These are phyloP conservation scores for Lactifluus piperatus DNA, from an alignment of 768 basidiomycete genomes.

Conservation along the genomic window DNA sequence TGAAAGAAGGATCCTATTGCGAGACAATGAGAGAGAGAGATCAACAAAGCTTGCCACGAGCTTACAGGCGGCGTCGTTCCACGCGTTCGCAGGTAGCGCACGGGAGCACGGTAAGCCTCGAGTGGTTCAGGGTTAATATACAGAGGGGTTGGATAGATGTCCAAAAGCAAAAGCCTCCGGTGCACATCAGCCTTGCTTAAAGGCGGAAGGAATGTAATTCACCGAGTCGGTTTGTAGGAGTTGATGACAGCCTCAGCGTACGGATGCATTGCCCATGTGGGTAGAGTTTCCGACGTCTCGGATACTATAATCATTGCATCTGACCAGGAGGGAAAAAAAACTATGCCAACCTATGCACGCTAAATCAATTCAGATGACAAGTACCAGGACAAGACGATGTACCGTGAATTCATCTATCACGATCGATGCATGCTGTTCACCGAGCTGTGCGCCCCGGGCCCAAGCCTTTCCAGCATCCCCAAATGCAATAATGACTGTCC, in stretches of 20 bases:
- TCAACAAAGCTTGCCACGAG: background rate
- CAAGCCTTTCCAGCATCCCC: constrained; percentile 21
- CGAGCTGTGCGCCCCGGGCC: constrained; percentile 20
- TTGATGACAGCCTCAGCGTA: constrained; percentile 21
- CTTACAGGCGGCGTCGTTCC: constrained; percentile 10
- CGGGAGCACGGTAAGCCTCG: constrained; percentile 16
- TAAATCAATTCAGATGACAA: background rate
- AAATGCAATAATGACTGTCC: constrained; percentile 17
- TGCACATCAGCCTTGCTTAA: background rate
- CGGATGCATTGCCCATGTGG: constrained; percentile 22
- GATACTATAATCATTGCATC: constrained; percentile 20
- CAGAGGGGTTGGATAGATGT: constrained; percentile 19
- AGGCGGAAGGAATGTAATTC: background rate
- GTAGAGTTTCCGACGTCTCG: constrained; percentile 16
- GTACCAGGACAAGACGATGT: background rate
- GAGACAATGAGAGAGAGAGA: background rate
- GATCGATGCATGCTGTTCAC: constrained; percentile 16
- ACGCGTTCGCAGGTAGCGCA: constrained; percentile 21
- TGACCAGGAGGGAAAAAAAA: constrained; percentile 20
- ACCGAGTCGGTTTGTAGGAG: constrained; percentile 20
- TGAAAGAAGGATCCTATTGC: background rate
- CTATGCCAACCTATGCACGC: constrained; percentile 15
- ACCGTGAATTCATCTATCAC: constrained; percentile 14
- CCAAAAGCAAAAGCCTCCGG: constrained; percentile 21
- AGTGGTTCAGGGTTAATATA: constrained; percentile 19